Evolutionary conservation across 192 early-diverging fungal genomes (phyloP), one percentile per base, ranked within the genome.

Genomic region (Piromyces finnis): DNA sequence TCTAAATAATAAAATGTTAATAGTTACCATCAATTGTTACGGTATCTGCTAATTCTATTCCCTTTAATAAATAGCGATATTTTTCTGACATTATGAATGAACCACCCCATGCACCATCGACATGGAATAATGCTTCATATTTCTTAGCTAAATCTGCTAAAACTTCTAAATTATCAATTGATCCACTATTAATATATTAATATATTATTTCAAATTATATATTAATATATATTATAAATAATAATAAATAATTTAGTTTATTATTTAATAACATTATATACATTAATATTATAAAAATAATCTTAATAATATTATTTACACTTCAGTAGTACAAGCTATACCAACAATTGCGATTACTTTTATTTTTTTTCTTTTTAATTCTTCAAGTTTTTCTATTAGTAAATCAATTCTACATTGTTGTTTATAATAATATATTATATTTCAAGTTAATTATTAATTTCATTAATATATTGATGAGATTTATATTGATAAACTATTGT

Each of bases 21-120:
- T 51, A 51, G 0, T n/a, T 68, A 68, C 51, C 89, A 80, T 90
- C 89, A 77, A 90, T 82, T 13, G 89, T 89, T 77, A 90, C 86
- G 18, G 85, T 87, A 85, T 89, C 86, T 77, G 89, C 88, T 18
- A 59, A 36, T 26, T 82, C 78, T 78, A 90, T 88, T 77, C 89
- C 89, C 27, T 29, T 28, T 29, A 90, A 83, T 82, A 88, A 88
- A 68, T 77, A 77, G 26, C 37, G 36, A 78, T 89, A 87, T 81
- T 88, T 86, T 78, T 80, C 77, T 9, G 89, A 89, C 79, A 88
- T 89, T 26, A 90, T 86, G 12, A 90, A 81, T 29, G 89, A 88
- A 0, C 87, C 88, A 37, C 89, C 89, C 89, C 89, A 90, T 22
- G 88, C 87, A 29, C 84, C 89, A 80, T 90, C 89, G 18, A 90